These are phyloP conservation scores for Claviceps quebecensis DNA, from an alignment of 2,329 filamentous ascomycete species.

Conservation along the genomic window DNA sequence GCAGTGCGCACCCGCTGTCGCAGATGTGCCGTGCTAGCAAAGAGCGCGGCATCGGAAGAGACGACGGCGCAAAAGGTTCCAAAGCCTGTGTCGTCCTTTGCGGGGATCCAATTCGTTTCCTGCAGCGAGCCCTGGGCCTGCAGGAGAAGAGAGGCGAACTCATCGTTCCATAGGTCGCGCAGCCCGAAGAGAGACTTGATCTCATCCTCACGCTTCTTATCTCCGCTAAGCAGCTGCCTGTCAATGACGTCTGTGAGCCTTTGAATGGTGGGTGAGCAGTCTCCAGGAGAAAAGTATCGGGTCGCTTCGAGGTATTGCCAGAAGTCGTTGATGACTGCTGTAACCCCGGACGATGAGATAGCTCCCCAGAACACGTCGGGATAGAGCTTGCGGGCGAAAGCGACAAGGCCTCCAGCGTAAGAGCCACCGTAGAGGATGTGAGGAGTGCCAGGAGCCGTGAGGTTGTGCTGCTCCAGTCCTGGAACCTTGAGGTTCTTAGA, in stretches of 20 bases:
- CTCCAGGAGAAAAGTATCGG: conserved; percentile 33
- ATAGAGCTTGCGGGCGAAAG: conserved; percentile 62
- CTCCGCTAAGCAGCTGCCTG: conserved; percentile 17
- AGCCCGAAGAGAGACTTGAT: conserved; percentile 37
- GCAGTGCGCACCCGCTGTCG: conserved; percentile 22
- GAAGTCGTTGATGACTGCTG: conserved; percentile 63
- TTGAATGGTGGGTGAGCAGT: conserved; percentile 52
- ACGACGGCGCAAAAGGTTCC: conserved; percentile 34
- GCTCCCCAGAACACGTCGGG: conserved; percentile 66
- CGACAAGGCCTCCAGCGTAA: conserved; percentile 68
- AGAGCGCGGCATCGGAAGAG: conserved; percentile 26
- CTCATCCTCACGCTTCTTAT: conserved; percentile 26
- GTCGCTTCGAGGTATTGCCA: conserved; percentile 47
- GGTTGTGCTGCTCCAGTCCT: conserved; percentile 51
- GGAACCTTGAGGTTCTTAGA: conserved; percentile 57
- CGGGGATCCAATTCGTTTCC: conserved; percentile 39
- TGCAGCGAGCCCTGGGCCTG: conserved; percentile 31
- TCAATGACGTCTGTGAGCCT: conserved; percentile 38
- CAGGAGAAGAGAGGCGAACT: conserved; percentile 32
- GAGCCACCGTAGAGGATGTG: conserved; percentile 76
- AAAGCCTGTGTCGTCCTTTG: conserved; percentile 25
- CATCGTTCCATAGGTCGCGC: conserved; percentile 27
- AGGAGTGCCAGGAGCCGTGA: conserved; percentile 51
- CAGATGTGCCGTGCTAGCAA: conserved; percentile 24
- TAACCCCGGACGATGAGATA: conserved; percentile 70